Evolutionary conservation across 495 filamentous ascomycete genomes (phyloP), one percentile per base, ranked within the genome.

Genomic region (Tirmania nivea): DNA sequence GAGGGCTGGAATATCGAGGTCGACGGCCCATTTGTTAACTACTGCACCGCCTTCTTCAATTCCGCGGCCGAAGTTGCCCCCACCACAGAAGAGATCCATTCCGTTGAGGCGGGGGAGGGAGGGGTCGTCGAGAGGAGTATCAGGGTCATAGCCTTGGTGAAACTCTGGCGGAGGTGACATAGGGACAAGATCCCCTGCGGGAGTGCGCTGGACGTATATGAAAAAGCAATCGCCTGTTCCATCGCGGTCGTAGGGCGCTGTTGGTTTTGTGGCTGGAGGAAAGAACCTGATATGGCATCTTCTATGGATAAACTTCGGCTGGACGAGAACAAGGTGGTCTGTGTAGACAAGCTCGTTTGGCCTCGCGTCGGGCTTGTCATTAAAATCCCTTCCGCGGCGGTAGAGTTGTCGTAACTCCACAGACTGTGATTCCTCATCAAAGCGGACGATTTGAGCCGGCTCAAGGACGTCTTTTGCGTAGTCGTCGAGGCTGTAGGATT

Each of bases 51-150:
- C 76, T 50, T 86, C 82, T 60, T 87, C 83, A 0, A 87, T 66
- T 1, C 83, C 83, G 34, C 82, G 70, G 3, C 78, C 83, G 55
- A 86, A 75, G 58, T 78, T 83, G 0, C 83, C 83, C 45, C 80
- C 77, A 9, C 83, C 83, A 54, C 79, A 83, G 60, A 80, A 87
- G 17, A 88, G 66, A 55, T 81, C 79, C 37, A 87, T 61, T 0
- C 78, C 82, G 17, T 55, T 55, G 19, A 65, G 50, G 50, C 60
- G 65, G 31, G 83, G 65, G 31, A 34, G 39, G 31, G 83, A 64
- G 36, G 34, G 39, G 39, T 57, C 54, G 34, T 25, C 10, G 5
- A 35, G 34, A n/a, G 59, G 59, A 7, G 37, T n/a, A 35, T 59
- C 35, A 8, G 34, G 49, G 25, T 57, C 45, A 34, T 17, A 50